Evolutionary conservation across 2,329 filamentous ascomycete genomes (phyloP), one percentile per base, ranked within the genome.

Genomic region (Epichloe amarillans): DNA sequence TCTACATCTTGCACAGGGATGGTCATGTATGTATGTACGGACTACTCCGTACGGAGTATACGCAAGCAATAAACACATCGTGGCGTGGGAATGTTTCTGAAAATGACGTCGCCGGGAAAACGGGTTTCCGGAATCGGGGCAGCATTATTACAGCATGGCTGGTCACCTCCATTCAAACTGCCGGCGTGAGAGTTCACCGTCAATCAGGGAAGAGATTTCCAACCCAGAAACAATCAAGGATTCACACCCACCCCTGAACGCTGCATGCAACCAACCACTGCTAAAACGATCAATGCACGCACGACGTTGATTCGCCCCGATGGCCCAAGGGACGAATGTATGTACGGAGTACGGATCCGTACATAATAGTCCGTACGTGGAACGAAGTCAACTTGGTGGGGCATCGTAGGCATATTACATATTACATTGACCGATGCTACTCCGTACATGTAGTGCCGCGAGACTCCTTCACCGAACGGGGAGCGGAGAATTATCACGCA

Each of bases 171-270:
- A 6, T 47, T 46, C 49, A 38, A 51, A 17, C 38, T 51, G 12
- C 30, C 47, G 23, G 38, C 43, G 17, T 39, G 43, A 26, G 39
- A 51, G 38, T 48, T 30, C 14, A 23, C 39, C 26, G 44, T 48
- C 37, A 35, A 47, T 5, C 26, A 51, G 14, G 50, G 45, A 8
- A 43, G 37, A 7, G 38, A 45, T 36, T 47, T 36, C 45, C 37
- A 51, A 41, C 19, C 45, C n/a, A 17, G 50, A 3, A 47, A 48
- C 38, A 30, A 43, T n/a, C 40, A 43, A 15, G 46, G 33, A n/a
- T 47, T 47, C 19, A 45, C 45, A 12, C 45, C 50, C 45, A 12
- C 45, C 50, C 7, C 45, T 51, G 37, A 47, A 44, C 11, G 50
- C 50, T 17, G 45, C 50, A n/a, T 42, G 35, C 8, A 44, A 38